phyloP scores from a whole-genome alignment of 2,329 filamentous ascomycete species.

The Pseudogymnoascus sp. region DNA sequence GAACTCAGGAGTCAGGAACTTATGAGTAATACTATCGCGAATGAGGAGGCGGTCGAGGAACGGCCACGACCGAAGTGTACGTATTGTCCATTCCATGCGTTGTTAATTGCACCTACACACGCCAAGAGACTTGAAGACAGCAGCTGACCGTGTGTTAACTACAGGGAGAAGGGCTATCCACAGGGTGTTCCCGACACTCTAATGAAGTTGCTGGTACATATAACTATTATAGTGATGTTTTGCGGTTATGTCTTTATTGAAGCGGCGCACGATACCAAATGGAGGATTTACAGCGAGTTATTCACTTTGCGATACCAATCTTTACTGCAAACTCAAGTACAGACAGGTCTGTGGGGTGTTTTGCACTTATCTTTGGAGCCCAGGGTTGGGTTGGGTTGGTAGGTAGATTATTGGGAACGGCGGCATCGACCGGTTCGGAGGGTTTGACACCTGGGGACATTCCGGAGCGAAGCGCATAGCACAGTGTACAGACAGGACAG shows the following conservation, averaged over 20 bases:
- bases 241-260: slow-evolving; percentile 2
- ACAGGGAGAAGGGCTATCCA: slow-evolving; percentile 20
- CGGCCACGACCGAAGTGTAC: slow-evolving; percentile 19
- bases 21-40: slow-evolving; percentile 7
- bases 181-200: slow-evolving; percentile 25
- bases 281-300: not conserved
- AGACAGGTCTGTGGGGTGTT: not conserved
- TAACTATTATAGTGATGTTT: slow-evolving; percentile 2
- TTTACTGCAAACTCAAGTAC: not conserved
- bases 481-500: not conserved
- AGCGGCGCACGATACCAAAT: slow-evolving; percentile 1
- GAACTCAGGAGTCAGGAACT: slow-evolving; percentile 22
- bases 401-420: not conserved
- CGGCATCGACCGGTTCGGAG: not conserved
- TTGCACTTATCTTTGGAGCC: not conserved
- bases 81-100: not conserved
- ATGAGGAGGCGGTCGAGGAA: slow-evolving; percentile 18
- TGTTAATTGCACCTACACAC: not conserved
- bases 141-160: not conserved
- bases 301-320: not conserved
- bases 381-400: not conserved
- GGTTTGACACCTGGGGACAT: not conserved
- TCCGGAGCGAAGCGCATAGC: not conserved
- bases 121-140: not conserved
- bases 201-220: slow-evolving; percentile 6